These are phyloP conservation scores for Phytophthora nicotianae DNA, from an alignment of 352 stramenopile species.

Conservation along the genomic window DNA sequence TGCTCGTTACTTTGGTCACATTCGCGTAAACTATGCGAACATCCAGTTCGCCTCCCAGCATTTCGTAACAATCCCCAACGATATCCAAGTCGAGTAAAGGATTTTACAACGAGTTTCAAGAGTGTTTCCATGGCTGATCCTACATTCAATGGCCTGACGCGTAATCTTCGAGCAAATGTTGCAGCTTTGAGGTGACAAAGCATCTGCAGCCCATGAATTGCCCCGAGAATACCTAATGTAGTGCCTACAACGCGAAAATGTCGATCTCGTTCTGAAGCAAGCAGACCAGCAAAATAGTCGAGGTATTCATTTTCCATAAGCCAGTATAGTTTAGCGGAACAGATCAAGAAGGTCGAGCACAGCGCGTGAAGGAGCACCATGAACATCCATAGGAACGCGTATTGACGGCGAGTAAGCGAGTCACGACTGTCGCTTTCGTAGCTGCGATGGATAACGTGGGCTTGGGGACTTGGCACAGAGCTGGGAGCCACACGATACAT, in stretches of 20 bases:
- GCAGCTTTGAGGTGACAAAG: conserved; percentile 9
- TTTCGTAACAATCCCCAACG: neutral
- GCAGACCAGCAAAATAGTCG: conserved; percentile 39
- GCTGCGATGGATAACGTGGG: conserved; percentile 5
- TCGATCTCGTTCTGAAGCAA: conserved; percentile 14
- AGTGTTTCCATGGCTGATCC: neutral
- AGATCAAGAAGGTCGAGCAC: conserved; percentile 33
- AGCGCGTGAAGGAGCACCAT: conserved; percentile 17
- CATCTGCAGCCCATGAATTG: conserved; percentile 15
- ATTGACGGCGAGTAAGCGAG: conserved; percentile 15
- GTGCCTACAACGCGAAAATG: conserved; percentile 30
- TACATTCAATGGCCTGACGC: neutral
- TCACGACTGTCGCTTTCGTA: neutral
- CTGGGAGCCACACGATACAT: conserved; percentile 5
- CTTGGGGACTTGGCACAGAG: neutral
- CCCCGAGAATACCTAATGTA: conserved; percentile 16
- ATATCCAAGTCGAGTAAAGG: neutral
- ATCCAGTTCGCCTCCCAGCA: neutral
- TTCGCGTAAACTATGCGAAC: neutral
- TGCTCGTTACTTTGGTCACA: conserved; percentile 30
- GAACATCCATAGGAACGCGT: conserved; percentile 14
- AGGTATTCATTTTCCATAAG: conserved; percentile 44
- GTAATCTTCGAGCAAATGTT: neutral
- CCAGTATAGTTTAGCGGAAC: conserved; percentile 27
- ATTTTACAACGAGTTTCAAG: neutral